Conservation (phyloP, 1,284 basidiomycete species). For the Trametes pubescens region DNA sequence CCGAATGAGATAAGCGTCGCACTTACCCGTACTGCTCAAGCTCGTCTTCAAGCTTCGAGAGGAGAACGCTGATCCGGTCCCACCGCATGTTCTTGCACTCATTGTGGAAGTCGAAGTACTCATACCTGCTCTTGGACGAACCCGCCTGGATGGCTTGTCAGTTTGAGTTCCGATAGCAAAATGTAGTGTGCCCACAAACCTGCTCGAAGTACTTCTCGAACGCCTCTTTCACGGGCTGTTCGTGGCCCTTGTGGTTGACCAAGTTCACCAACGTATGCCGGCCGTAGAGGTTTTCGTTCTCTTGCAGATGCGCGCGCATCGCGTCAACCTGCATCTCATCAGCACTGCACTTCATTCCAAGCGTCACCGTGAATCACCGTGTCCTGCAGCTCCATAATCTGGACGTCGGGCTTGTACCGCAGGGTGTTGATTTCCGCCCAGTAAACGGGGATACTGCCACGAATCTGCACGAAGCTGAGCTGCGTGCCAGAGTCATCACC, state of each 20-base stretch:
- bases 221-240: conserved; percentile 95
- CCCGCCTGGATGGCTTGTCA: conserved; percentile 54
- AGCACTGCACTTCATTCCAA: conserved; percentile 16
- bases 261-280: conserved; percentile 89
- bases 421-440: conserved; percentile 99
- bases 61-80: conserved; percentile 88
- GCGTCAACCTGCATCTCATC: conserved; percentile 63
- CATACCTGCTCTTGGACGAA: conserved; percentile 80
- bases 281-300: conserved; percentile 83
- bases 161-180: not conserved
- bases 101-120: conserved; percentile 98
- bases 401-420: conserved; percentile 96
- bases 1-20: not conserved
- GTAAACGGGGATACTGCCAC: conserved; percentile 94
- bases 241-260: conserved; percentile 95
- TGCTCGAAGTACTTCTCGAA: conserved; percentile 85
- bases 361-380: conserved; percentile 60
- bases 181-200: conserved; percentile 44
- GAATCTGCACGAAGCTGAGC: conserved; percentile 91
- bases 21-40: conserved; percentile 77
- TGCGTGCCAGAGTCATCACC: conserved; percentile 64
- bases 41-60: conserved; percentile 82
- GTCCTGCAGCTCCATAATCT: conserved; percentile 92
- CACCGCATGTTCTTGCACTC: conserved; percentile 97
- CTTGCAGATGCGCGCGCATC: conserved; percentile 79